phyloP scores from a whole-genome alignment of 768 basidiomycete species.

The Serendipita sp. region DNA sequence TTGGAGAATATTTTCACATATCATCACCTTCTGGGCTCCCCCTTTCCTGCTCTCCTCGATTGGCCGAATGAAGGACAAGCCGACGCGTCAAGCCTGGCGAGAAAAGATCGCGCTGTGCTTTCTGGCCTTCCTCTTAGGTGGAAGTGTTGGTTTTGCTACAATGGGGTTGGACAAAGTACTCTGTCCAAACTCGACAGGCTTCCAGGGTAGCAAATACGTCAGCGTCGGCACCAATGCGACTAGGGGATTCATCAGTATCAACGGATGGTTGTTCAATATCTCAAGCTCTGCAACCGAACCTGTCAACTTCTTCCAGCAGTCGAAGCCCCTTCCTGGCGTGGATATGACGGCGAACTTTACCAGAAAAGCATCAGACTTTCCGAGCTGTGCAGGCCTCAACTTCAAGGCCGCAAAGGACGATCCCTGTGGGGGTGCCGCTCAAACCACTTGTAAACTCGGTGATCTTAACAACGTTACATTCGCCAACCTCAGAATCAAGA shows the following conservation, averaged over 20 bases:
- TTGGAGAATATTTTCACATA: constrained; percentile 69
- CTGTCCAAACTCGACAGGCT: constrained; percentile 46
- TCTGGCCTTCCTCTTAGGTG: constrained; percentile 67
- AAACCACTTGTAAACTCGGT: constrained; percentile 47
- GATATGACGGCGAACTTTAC: constrained; percentile 84
- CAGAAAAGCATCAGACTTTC: constrained; percentile 49
- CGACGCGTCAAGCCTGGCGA: constrained; percentile 81
- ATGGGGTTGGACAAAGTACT: constrained; percentile 88
- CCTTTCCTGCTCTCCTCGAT: constrained; percentile 52
- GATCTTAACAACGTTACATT: constrained; percentile 45
- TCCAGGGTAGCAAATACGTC: constrained; percentile 27
- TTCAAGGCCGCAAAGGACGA: constrained; percentile 58
- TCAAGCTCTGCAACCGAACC: constrained; percentile 32
- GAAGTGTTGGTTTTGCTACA: constrained; percentile 74
- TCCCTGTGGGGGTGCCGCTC: constrained; percentile 36
- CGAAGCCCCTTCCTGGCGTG: constrained; percentile 42
- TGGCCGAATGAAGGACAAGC: constrained; percentile 67
- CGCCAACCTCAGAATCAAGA: constrained; percentile 41
- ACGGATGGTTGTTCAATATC: constrained; percentile 65
- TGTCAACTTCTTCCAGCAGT: constrained; percentile 45
- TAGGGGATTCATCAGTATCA: constrained; percentile 54
- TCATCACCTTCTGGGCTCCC: constrained; percentile 88
- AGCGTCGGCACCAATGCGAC: constrained; percentile 33
- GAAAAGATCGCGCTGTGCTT: constrained; percentile 92
- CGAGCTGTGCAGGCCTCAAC: constrained; percentile 42